Conservation (phyloP, 768 basidiomycete genomes). For the Boletus rex-veris region DNA sequence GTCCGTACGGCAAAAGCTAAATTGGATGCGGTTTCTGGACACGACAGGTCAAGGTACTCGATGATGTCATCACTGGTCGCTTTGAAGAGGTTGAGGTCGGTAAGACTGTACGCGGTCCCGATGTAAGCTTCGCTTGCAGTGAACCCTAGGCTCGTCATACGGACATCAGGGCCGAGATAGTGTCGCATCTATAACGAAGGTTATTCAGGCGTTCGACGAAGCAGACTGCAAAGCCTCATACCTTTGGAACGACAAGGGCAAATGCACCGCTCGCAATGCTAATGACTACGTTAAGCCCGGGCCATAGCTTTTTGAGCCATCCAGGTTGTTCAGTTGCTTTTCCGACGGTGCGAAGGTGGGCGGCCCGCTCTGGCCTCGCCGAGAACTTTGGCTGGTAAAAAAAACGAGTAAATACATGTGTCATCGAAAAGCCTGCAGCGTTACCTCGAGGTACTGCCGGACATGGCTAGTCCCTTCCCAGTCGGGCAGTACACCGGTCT, state of each 20-base stretch:
- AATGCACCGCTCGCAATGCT: slow-evolving; percentile 19
- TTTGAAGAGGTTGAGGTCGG: slow-evolving; percentile 16
- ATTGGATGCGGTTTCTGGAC: slow-evolving; percentile 12
- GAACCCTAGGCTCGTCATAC: slow-evolving; percentile 14
- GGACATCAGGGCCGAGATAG: slow-evolving; percentile 15
- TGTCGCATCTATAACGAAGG: slow-evolving; percentile 4
- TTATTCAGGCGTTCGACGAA: background rate
- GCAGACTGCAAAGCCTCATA: background rate
- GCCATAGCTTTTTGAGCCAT: slow-evolving; percentile 18
- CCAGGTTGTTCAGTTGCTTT: slow-evolving; percentile 8
- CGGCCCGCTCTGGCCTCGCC: slow-evolving; percentile 12
- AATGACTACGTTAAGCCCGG: slow-evolving; percentile 13
- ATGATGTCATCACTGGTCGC: slow-evolving; percentile 14
- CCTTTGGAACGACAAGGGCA: slow-evolving; percentile 13
- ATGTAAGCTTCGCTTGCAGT: slow-evolving; percentile 17
- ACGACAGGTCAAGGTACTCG: slow-evolving; percentile 16
- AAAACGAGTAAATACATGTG: background rate
- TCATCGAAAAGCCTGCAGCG: no score
- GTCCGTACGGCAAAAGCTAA: slow-evolving; percentile 10
- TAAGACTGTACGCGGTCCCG: slow-evolving; percentile 7
- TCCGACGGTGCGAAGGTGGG: slow-evolving; percentile 14
- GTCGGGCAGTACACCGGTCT: slow-evolving; percentile 16
- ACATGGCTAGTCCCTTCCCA: slow-evolving; percentile 17
- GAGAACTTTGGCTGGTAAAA: slow-evolving; percentile 12
- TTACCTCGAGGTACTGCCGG: slow-evolving; percentile 16